Evolutionary conservation across 768 basidiomycete genomes (phyloP).

Genomic region (Piloderma croceum): DNA sequence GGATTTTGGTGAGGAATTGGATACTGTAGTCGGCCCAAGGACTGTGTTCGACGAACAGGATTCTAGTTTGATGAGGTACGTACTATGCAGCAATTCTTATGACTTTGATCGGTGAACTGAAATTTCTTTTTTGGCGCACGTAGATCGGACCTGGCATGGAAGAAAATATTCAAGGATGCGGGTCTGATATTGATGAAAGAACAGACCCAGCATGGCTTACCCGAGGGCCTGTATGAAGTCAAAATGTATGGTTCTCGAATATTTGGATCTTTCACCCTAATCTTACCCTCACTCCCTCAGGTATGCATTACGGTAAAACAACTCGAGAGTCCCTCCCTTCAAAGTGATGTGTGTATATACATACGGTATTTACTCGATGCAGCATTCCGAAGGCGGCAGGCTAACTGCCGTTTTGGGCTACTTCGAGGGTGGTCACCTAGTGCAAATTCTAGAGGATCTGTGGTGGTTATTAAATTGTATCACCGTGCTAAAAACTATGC

Average conservation of each 20-base stretch:
- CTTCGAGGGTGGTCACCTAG: too few species aligned
- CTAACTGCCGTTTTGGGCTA: too few species aligned
- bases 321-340: too few species aligned
- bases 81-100: too few species aligned
- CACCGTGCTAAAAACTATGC: too few species aligned
- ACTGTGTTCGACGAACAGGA: constrained; percentile 78
- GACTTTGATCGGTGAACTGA: too few species aligned
- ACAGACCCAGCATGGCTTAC: constrained; percentile 78
- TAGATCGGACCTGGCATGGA: constrained; percentile 85
- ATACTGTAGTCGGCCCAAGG: constrained; percentile 60
- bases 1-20: constrained; percentile 48
- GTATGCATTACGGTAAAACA: constrained; percentile 50
- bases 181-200: constrained; percentile 69
- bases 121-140: too few species aligned
- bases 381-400: too few species aligned
- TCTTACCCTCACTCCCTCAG: constrained; percentile 25
- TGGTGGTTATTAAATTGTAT: too few species aligned
- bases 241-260: constrained; percentile 62
- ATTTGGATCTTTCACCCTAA: neutral
- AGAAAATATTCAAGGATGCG: constrained; percentile 64
- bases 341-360: too few species aligned
- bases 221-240: constrained; percentile 73
- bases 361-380: too few species aligned
- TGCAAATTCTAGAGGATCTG: too few species aligned
- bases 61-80: constrained; percentile 82